Base-by-base conservation (phyloP, 1,139 yeast genomes). In the Zygosaccharomyces sapae region DNA sequence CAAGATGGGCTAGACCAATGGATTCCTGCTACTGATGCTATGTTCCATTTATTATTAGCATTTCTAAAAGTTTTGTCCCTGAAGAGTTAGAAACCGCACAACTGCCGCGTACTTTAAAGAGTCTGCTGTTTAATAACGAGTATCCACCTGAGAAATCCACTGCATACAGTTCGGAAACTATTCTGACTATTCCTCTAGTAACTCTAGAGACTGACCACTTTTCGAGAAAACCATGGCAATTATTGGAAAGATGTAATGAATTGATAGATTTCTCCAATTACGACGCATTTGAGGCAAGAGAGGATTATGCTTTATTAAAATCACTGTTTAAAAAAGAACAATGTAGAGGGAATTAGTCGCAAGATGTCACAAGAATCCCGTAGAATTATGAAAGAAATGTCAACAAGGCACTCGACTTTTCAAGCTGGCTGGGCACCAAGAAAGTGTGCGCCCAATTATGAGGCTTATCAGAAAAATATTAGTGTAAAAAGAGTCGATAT, bases 11-110 rank as follows among this genome's bases (percentile, higher is more conserved):
- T 88, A 44, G 79, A 79, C 34, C 76, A 78, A 43, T 88, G 96
- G 96, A 71, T 81, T 43, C 80, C 85, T 1, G 87, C 90, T 2
- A 83, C 95, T 5, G 89, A 86, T 60, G 96, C 96, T 0, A 77
- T 87, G 67, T 86, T 86, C 61, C 97, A 89, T 65, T 66, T 89
- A 38, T 72, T 88, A 30, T 68, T 87, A 27, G 79, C 96, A 2
- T 89, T 88, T 59, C 68, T 89, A 49, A 75, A 53, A 82, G 95
- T 18, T 83, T 87, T 83, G 73, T 85, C 10, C 90, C 90, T 0
- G 80, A 79, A 38, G 80, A 75, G 49, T 76, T 61, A 25, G 59
- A 80, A 49, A 74, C 75, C 36, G 62, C 70, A 1, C 68, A 83
- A 27, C 54, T 85, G 36, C 92, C 92, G 27, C 79, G 78, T 55